phyloP scores from a whole-genome alignment of 192 early-diverging fungal species.

The Cetraspora pellucida region DNA sequence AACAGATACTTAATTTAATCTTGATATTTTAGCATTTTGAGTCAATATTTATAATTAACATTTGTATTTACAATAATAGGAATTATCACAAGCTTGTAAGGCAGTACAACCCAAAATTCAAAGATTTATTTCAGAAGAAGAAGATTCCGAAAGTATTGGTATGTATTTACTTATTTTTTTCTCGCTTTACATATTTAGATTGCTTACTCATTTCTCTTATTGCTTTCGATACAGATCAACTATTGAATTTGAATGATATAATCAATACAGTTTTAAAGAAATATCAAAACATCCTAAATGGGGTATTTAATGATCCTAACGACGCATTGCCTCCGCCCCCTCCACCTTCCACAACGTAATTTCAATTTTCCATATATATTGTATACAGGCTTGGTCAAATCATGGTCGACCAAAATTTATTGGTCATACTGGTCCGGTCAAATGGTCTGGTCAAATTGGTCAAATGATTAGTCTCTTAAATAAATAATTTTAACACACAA shows the following conservation, averaged over 20 bases:
- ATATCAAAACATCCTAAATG: constrained; percentile 60
- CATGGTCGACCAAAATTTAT: too few species aligned
- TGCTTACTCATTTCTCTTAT: too few species aligned
- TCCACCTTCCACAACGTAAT: constrained; percentile 8
- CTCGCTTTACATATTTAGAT: neutral
- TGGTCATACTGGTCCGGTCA: too few species aligned
- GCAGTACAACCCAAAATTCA: constrained; percentile 74
- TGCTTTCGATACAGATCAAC: constrained; percentile 46
- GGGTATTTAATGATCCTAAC: constrained; percentile 37
- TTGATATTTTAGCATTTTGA: neutral
- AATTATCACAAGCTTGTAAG: constrained; percentile 66
- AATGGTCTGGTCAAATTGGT: neutral
- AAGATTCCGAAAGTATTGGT: constrained; percentile 80
- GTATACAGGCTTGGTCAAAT: too few species aligned
- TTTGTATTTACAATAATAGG: constrained; percentile 46
- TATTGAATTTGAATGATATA: constrained; percentile 74
- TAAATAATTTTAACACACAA: neutral
- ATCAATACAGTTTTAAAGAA: constrained; percentile 79
- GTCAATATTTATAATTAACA: neutral
- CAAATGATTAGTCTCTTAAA: neutral
- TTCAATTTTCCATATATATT: neutral
- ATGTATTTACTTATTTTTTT: constrained; percentile 23
- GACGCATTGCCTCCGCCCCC: neutral
- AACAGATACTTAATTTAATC: constrained; percentile 8
- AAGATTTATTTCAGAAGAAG: constrained; percentile 68